Evolutionary conservation across 2,329 filamentous ascomycete genomes (phyloP), one percentile per base, ranked within the genome.

Genomic region (Lachnellula arida): DNA sequence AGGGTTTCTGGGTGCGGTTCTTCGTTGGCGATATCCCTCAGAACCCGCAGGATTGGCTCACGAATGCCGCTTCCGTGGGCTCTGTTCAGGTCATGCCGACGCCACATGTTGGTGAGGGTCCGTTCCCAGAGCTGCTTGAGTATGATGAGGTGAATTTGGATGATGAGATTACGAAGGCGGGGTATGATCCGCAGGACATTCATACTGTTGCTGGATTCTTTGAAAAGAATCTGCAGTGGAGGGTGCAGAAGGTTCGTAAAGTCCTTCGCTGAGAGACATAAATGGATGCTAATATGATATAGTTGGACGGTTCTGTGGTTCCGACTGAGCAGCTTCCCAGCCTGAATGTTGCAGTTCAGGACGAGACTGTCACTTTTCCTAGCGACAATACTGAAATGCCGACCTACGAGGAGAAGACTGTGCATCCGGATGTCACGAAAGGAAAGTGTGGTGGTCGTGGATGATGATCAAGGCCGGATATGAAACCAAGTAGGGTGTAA

Each of bases 61-160:
- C 22, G 4, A 47, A 49, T 47, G 25, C 43, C 15, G 59, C 34
- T 40, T 44, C 53, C 22, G 51, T 61, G 8, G 67, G 61, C 1
- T 63, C 58, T 11, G 54, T 66, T 47, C 44, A 57, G 1, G 55
- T 69, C 22, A 64, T 68, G 23, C 63, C 67, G 6, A 60, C 63
- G 5, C 53, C 60, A 5, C 35, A 54, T 4, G 12, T 37, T 15
- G 54, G 44, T 5, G 40, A 43, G 7, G 51, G 42, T 5, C 55
- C 51, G 7, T 49, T 53, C 7, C 57, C 59, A 3, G 53, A 53
- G 23, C 37, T 63, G 19, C 46, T 56, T 4, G 62, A 61, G 2
- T 58, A 65, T 39, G 59, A 62, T 12, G 64, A 68, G 46, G n/a
- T 66, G 12, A 55, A 57, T 42, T 51, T 68, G 23, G 47, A 37